Base-by-base conservation (phyloP, 768 basidiomycete species). In the Saitozyma sp. region DNA sequence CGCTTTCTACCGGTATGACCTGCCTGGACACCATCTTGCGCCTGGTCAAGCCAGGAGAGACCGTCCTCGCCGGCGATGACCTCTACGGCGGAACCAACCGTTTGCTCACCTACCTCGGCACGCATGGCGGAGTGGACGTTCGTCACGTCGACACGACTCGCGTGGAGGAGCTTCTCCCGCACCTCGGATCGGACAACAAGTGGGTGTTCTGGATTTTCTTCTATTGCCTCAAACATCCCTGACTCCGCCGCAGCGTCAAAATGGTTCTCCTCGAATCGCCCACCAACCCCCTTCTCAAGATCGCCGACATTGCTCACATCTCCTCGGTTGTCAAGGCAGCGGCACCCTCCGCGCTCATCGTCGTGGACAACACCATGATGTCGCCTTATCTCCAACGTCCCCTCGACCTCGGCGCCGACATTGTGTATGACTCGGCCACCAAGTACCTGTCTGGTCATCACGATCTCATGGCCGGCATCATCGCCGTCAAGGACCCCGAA, bases 361-460 rank as follows among this genome's bases (percentile, higher is more conserved):
- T 80, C 16, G 74, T 78, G 19, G 96, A 98, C 79, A 98, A 99
- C 77, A 98, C 96, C 63, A 98, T 98, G 96, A 97, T 98, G 95
- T 96, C 93, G 75, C 95, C 96, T 14, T 98, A 97, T 80, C 83
- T 98, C 8, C 93, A 95, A 76, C 83, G 94, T 61, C 96, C 96
- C 10, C 85, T 98, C 43, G 92, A 98, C 73, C 89, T 96, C 56
- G 96, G 95, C 14, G 91, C 91, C 53, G 96, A 99, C 77, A 87
- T 99, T 59, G 94, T 97, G 9, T 99, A 99, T 74, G 96, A 99
- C 80, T 94, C 92, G 62, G 96, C 88, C 9, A 98, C 96, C 20
- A 99, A 99, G 78, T 98, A 98, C 80, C 84, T 99, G 51, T 92
- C 90, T 61, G 96, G 96, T 8, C 96, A 99, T 74, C 96, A 99